Base-by-base conservation (phyloP, 352 stramenopile genomes). In the Phytophthora lateralis region DNA sequence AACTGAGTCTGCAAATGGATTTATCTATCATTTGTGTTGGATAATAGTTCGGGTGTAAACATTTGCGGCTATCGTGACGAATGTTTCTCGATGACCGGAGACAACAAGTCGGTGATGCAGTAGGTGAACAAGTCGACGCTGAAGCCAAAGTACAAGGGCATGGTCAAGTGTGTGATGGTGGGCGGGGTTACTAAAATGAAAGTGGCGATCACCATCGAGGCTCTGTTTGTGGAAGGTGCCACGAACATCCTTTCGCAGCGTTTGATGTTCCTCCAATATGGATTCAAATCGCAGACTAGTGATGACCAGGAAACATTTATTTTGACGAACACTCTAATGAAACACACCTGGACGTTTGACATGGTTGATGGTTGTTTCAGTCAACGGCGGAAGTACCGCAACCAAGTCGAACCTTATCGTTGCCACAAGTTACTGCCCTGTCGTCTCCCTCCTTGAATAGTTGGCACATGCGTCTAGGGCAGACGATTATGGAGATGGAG, bases 11-110 rank as follows among this genome's bases (percentile, higher is more conserved):
- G 18, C 20, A 7, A 3, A 18, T 17, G 44, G 24, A 12, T 51
- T 63, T 29, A 20, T 4, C 26, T 63, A 37, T 20, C 26, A 4
- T 55, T 63, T 18, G 24, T 63, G 3, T 37, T 55, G 55, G 55
- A 44, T 50, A 63, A 55, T 38, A 45, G 26, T 10, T 55, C 35
- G 17, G 17, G 24, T 30, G 47, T 47, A 17, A 12, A 42, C 47
- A 43, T 44, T 17, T 54, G 47, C 20, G 47, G 47, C 10, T 34
- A 18, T 54, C 47, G 32, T 9, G 47, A 54, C 1, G 47, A 30
- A 3, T 54, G 44, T 14, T 9, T 24, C 8, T 44, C 32, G 20
- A 14, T 54, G 12, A 18, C 20, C 7, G 21, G 21, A 30, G 47
- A 44, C 15, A 42, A 37, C 11, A 18, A 54, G 1, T 24, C 26